Base-by-base conservation (phyloP, 2,329 filamentous ascomycete genomes). In the Leptodontidium sp. region DNA sequence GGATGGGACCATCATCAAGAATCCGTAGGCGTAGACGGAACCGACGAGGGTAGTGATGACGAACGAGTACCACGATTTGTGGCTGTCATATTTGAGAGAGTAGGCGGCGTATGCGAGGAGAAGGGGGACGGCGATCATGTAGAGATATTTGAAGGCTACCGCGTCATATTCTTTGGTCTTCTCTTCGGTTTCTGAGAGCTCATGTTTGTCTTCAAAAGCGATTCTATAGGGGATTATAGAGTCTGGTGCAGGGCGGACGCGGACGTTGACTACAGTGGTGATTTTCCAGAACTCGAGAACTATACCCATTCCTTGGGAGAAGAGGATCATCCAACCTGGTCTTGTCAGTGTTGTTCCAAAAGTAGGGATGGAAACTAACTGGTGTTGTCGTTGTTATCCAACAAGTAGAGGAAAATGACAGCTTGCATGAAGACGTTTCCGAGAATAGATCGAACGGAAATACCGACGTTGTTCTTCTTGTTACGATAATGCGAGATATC, bases 391-490 rank as follows among this genome's bases (percentile, higher is more conserved):
- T 94, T 97, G 84, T 99, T 98, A 83, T 99, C 96, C 76, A 99
- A 84, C 38, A 99, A 87, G 81, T 99, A 99, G 57, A 99, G 86
- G 87, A 99, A 97, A 81, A 99, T 98, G 77, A 98, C 87, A 7
- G 87, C 81, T 81, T 99, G 96, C 96, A 99, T 99, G 80, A 98
- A 94, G 71, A 98, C 94, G 77, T 98, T 99, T 79, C 93, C 94
- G 67, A 99, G 85, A 77, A 99, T 99, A 40, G 95, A 97, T 67
- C 96, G 93, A 69, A 99, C 92, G 0, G 94, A 98, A 57, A 97
- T 97, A 72, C 96, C 96, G 35, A 99, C 92, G 68, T 97, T 96
- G 83, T 98, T 97, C 86, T 99, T 99, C 91, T 99, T 99, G 85
- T 98, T 98, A 79, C 94, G 93, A 89, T 96, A 99, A 82, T 99